Evolutionary conservation across 148 eudicot species (phyloP).

Genomic region (Rhododendron williamsianum): DNA sequence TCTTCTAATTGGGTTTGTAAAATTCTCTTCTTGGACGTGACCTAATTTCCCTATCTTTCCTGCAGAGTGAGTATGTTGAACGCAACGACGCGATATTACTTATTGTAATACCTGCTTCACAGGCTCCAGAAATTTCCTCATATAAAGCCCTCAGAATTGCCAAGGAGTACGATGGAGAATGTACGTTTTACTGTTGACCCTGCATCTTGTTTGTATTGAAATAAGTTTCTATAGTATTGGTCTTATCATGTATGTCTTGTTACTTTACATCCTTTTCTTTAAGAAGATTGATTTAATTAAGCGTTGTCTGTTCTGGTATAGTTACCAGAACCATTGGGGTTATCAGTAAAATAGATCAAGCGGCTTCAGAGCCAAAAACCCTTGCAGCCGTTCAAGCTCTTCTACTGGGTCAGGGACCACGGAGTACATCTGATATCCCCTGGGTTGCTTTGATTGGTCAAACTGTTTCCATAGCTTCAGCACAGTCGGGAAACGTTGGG

Average conservation of each 20-base stretch:
- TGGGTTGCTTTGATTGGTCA: conserved; percentile 99
- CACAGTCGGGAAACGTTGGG: conserved; percentile 80
- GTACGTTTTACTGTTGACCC: conserved; percentile 33
- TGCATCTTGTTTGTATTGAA: conserved; percentile 11
- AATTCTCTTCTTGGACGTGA: not conserved
- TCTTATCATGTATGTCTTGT: not conserved
- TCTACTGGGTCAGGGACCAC: conserved; percentile 83
- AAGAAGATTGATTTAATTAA: not conserved
- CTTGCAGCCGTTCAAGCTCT: conserved; percentile 99
- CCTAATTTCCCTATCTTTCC: conserved; percentile 23
- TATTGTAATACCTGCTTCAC: conserved; percentile 85
- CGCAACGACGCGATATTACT: conserved; percentile 89
- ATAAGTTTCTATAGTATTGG: not conserved
- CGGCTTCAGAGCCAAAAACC: conserved; percentile 79
- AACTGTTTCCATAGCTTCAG: conserved; percentile 89
- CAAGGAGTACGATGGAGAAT: conserved; percentile 86
- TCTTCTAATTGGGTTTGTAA: conserved; percentile 9
- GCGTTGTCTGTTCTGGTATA: conserved; percentile 21
- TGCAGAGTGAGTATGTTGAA: conserved; percentile 76
- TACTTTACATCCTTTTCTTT: not conserved
- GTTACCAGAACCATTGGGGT: conserved; percentile 97
- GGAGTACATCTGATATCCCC: conserved; percentile 85
- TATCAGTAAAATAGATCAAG: conserved; percentile 97
- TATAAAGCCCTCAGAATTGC: conserved; percentile 84
- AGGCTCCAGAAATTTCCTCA: conserved; percentile 83